Evolutionary conservation across 2,329 filamentous ascomycete species (phyloP), one percentile per base, ranked within the genome.

Genomic region (Cytospora piceicola): DNA sequence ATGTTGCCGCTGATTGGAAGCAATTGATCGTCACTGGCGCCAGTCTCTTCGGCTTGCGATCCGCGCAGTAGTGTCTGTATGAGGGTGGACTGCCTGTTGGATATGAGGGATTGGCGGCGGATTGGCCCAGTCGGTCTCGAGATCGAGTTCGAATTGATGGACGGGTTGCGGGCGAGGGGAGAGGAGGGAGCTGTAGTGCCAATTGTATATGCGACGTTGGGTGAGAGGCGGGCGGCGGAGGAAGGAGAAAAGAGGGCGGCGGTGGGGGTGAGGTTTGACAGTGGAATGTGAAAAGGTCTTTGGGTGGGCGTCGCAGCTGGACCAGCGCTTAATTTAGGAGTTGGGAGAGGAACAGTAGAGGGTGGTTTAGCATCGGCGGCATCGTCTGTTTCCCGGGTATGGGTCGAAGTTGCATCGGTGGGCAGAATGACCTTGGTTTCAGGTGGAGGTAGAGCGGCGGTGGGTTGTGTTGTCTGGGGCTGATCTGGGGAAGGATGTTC

Each of bases 61-160:
- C 80, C 74, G 70, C 83, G 79, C 68, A 88, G 80, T 57, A 88
- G 78, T 14, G 83, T 83, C 68, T 79, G 82, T 71, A 86, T 85
- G 68, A 82, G 72, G 58, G 75, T 79, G 49, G 77, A 78, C 70
- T 81, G 83, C 68, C 75, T 78, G 71, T 73, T 77, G 34, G 78
- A 79, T 22, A 83, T 71, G 56, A 83, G 74, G 68, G 80, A 82
- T 71, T 83, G 81, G 62, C 76, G 77, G 67, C 79, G 71, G 39
- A 74, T 72, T n/a, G 69, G 74, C 34, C 46, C 46, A 49, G 71
- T 56, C 20, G 73, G 72, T 32, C 72, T 70, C 27, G 58, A 46
- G 34, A 54, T 46, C 54, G 65, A 66, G 20, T 42, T 20, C 22
- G 36, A 30, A 11, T 51, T 15, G 56, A 60, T 68, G 59, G 73